phyloP scores from a whole-genome alignment of 31 red algal genomes.

The Endocladia muricata region DNA sequence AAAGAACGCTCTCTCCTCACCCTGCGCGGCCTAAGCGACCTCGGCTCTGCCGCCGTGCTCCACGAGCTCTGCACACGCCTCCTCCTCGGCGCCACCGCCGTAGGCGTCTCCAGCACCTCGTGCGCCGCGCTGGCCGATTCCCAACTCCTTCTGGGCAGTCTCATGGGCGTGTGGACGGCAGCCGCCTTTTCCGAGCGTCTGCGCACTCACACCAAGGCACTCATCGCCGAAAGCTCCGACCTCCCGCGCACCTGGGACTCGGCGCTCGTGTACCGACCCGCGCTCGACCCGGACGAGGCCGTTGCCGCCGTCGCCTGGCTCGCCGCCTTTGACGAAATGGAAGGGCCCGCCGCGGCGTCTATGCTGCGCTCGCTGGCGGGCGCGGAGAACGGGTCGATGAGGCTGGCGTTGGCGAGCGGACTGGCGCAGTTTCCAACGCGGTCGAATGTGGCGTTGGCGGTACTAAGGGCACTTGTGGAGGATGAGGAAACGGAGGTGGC shows the following conservation, averaged over 20 bases:
- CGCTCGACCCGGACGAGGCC: slow-evolving; percentile 30
- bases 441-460: slow-evolving; percentile 22
- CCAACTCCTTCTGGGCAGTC: slow-evolving; percentile 30
- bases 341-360: slow-evolving; percentile 19
- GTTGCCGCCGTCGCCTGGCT: slow-evolving; percentile 43
- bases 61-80: slow-evolving; percentile 28
- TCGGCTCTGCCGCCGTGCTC: slow-evolving; percentile 20
- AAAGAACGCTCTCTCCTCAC: slow-evolving; percentile 36
- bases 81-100: neutral
- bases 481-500: slow-evolving; percentile 13
- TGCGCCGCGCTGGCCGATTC: slow-evolving; percentile 20
- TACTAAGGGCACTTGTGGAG: neutral
- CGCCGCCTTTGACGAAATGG: slow-evolving; percentile 41
- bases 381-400: neutral
- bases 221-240: slow-evolving; percentile 23
- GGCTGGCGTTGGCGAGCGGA: slow-evolving; percentile 19
- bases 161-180: slow-evolving; percentile 47
- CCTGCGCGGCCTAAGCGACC: slow-evolving; percentile 35
- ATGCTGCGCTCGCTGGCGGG: slow-evolving; percentile 3
- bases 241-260: slow-evolving; percentile 32
- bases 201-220: slow-evolving; percentile 1
- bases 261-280: slow-evolving; percentile 25
- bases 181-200: slow-evolving; percentile 37
- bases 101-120: neutral
- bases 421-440: slow-evolving; percentile 16